Evolutionary conservation across 345 rosid genomes (phyloP).

Genomic region (Populus simonii): DNA sequence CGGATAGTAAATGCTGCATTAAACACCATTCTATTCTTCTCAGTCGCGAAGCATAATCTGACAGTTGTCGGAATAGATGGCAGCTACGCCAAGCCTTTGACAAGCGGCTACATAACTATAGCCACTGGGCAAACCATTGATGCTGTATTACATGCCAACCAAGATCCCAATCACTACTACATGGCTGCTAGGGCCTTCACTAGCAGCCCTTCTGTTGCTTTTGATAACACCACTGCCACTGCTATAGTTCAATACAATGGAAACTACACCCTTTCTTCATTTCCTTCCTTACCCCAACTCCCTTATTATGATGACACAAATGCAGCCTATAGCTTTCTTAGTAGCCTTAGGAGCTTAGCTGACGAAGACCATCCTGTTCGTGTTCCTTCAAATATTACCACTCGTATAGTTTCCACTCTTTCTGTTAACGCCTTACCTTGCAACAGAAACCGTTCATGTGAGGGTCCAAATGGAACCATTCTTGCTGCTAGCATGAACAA

Average conservation of each 20-base stretch:
- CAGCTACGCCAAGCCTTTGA: conserved; percentile 44
- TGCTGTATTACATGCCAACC: conserved; percentile 26
- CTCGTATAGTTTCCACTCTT: neutral
- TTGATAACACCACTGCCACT: conserved; percentile 21
- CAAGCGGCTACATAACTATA: conserved; percentile 12
- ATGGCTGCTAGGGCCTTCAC: neutral
- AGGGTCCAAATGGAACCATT: conserved; percentile 3
- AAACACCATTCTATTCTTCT: conserved; percentile 35
- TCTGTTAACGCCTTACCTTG: neutral
- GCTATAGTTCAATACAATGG: conserved; percentile 40
- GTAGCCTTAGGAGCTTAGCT: conserved; percentile 10
- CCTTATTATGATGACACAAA: conserved; percentile 13
- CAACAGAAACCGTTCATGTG: neutral
- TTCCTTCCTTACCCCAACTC: neutral
- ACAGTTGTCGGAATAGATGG: conserved; percentile 47
- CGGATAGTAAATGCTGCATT: conserved; percentile 32
- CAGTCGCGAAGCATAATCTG: conserved; percentile 37
- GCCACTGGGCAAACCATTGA: conserved; percentile 41
- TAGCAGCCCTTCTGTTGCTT: neutral
- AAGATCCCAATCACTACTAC: conserved; percentile 14
- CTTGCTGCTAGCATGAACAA: conserved; percentile 21
- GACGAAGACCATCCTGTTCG: conserved; percentile 4
- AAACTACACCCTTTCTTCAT: conserved; percentile 13
- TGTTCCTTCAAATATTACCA: neutral
- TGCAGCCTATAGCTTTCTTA: neutral